A percentile compares a stretch with the other conserved stretches of the same genome.
Conservation (phyloP, 1,139 yeast genomes). For the Diutina scorzettiae region DNA sequence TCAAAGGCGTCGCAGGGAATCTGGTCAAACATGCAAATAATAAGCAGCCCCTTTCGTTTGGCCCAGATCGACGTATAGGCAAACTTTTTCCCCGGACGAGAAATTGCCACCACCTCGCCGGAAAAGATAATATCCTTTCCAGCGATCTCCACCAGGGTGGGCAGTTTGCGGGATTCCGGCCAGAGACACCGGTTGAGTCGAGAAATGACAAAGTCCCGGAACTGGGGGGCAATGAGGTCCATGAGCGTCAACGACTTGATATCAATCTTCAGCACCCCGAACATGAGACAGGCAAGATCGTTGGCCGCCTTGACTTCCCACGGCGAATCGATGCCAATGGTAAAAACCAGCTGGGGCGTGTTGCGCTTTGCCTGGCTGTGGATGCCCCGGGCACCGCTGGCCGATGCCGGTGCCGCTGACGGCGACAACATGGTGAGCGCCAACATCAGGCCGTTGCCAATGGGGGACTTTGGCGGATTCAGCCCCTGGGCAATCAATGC, state of each 20-base stretch:
- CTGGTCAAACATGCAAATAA: conserved; percentile 81
- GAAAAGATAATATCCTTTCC: conserved; percentile 32
- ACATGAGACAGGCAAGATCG: conserved; percentile 78
- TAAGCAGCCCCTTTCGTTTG: conserved; percentile 53
- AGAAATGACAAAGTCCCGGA: conserved; percentile 52
- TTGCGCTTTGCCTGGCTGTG: conserved; percentile 56
- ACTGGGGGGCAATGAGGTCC: conserved; percentile 69
- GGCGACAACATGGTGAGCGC: conserved; percentile 16
- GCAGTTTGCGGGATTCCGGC: background rate
- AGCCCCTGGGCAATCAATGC: background rate
- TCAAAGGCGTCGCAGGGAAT: conserved; percentile 75
- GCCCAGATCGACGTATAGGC: conserved; percentile 90
- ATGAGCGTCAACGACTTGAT: conserved; percentile 53
- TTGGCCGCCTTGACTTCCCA: conserved; percentile 79
- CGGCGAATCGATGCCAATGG: conserved; percentile 65
- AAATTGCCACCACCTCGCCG: conserved; percentile 48
- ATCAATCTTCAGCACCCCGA: conserved; percentile 64
- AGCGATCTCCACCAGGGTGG: conserved; percentile 21
- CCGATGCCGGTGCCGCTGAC: conserved; percentile 8
- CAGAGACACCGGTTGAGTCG: conserved; percentile 23
- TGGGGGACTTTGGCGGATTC: background rate
- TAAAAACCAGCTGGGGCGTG: conserved; percentile 73
- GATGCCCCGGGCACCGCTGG: conserved; percentile 30
- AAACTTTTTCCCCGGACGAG: conserved; percentile 36
- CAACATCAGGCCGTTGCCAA: conserved; percentile 16